Conservation (phyloP, 2,329 filamentous ascomycete species). For the Penicillium capsulatum region DNA sequence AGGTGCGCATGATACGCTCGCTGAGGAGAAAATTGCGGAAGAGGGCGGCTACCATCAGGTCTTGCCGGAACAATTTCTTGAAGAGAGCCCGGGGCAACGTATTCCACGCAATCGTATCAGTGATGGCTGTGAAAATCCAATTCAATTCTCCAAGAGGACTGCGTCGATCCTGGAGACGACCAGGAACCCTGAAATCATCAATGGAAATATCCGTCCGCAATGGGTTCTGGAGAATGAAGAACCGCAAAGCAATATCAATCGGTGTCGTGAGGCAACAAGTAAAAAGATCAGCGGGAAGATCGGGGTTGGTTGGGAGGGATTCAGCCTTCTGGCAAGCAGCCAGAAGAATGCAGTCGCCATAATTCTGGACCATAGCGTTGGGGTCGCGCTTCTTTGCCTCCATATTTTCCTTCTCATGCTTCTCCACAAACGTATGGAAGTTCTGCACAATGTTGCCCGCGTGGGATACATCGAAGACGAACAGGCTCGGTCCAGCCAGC, state of each 20-base stretch:
- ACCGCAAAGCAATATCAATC: slow-evolving; percentile 94
- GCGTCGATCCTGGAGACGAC: slow-evolving; percentile 83
- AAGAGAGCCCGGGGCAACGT: slow-evolving; percentile 85
- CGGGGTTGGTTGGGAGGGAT: slow-evolving; percentile 89
- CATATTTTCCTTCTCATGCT: slow-evolving; percentile 84
- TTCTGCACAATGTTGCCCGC: slow-evolving; percentile 93
- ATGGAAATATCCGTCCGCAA: slow-evolving; percentile 63
- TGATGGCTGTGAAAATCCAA: slow-evolving; percentile 99
- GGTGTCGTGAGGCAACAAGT: slow-evolving; percentile 94
- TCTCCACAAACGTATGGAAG: slow-evolving; percentile 90
- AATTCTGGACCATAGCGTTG: slow-evolving; percentile 58
- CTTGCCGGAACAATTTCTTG: slow-evolving; percentile 94
- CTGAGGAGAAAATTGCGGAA: slow-evolving; percentile 95
- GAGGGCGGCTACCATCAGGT: slow-evolving; percentile 96
- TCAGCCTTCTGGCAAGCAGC: slow-evolving; percentile 88
- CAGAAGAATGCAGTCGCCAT: slow-evolving; percentile 85
- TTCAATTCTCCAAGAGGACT: slow-evolving; percentile 95
- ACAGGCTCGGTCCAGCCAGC: slow-evolving; percentile 92
- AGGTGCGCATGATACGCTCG: slow-evolving; percentile 92
- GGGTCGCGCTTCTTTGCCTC: slow-evolving; percentile 73
- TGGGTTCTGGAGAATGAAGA: slow-evolving; percentile 92
- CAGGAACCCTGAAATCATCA: slow-evolving; percentile 82
- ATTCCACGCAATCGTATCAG: slow-evolving; percentile 98
- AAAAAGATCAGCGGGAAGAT: slow-evolving; percentile 89
- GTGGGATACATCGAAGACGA: slow-evolving; percentile 96